phyloP scores from a whole-genome alignment of 73 alveolate genomes.

The Stentor coeruleus region DNA sequence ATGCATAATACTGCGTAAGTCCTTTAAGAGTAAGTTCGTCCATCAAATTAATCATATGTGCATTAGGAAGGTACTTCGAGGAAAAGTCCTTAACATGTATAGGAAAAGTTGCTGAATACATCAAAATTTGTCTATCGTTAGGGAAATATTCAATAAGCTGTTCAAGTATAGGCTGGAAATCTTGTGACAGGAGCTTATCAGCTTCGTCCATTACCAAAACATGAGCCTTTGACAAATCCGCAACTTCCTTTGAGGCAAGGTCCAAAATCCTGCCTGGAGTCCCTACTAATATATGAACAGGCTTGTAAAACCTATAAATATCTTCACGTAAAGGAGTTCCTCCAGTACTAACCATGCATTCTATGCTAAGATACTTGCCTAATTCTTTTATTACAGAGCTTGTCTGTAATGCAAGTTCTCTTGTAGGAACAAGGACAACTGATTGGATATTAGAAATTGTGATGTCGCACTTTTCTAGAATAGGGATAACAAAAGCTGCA shows the following conservation, averaged over 20 bases:
- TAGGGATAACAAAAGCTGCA: slow-evolving; percentile 80
- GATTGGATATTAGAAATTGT: slow-evolving; percentile 75
- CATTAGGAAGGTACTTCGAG: slow-evolving; percentile 77
- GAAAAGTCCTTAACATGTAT: slow-evolving; percentile 83
- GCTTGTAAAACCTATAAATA: no score
- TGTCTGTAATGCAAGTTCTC: slow-evolving; percentile 79
- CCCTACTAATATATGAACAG: slow-evolving; percentile 76
- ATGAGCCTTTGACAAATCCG: no score
- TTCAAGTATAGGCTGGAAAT: slow-evolving; percentile 81
- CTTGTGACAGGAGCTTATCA: slow-evolving; percentile 93
- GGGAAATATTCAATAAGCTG: slow-evolving; percentile 77
- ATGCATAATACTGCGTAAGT: slow-evolving; percentile 93
- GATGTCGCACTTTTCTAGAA: slow-evolving; percentile 60
- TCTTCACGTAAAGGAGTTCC: slow-evolving; percentile 69
- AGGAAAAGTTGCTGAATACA: slow-evolving; percentile 98
- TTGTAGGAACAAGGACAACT: slow-evolving; percentile 74
- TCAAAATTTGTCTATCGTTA: slow-evolving; percentile 79
- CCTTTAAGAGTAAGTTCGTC: slow-evolving; percentile 97
- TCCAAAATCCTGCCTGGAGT: slow-evolving; percentile 85
- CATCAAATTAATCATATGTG: slow-evolving; percentile 88
- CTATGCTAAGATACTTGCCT: slow-evolving; percentile 60
- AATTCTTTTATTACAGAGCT: slow-evolving; percentile 58
- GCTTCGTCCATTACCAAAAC: slow-evolving; percentile 97
- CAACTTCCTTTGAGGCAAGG: no score
- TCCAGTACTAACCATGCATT: slow-evolving; percentile 65